Evolutionary conservation across 2,329 filamentous ascomycete genomes (phyloP), one percentile per base, ranked within the genome.

Genomic region (Alternaria dauci): DNA sequence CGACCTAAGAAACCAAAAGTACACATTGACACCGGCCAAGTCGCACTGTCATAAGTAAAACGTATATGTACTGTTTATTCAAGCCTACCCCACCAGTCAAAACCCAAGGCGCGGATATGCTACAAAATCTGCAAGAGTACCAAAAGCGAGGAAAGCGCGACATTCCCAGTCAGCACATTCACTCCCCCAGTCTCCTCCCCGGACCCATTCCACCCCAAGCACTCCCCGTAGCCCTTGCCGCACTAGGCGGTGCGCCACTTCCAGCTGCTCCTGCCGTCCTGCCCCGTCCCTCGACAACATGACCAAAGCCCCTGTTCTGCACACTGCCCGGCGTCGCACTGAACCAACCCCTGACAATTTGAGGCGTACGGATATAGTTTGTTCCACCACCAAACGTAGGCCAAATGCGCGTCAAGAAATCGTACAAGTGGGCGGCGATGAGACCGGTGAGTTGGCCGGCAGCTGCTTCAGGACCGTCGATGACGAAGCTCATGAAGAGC

Each of bases 381-480:
- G 83, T 84, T 0, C 95, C 95, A 57, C 92, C 91, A 32, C 93
- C 94, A 74, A 95, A 95, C 56, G 91, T 88, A 5, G 95, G 95
- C 84, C 93, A 98, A 42, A 97, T 85, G 50, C 92, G 87, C 2
- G 91, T 93, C 51, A 97, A 79, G 74, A 98, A 99, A 76, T 98
- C 92, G 79, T 93, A 96, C 20, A 95, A 73, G 77, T 99, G 95
- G 5, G 94, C 94, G 12, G 94, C 92, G 43, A 96, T 66, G 11
- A 99, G 84, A n/a, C 95, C 95, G 34, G 87, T 91, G 5, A 88
- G 78, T 73, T 96, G 89, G 4, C 89, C 72, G 57, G 91, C 74
- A 11, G 91, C 85, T 18, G 80, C 80, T 3, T 78, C 68, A 36
- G 84, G 83, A 11, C 89, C 89, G 5, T 80, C 83, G 74, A 91